Evolutionary conservation across 352 stramenopile species (phyloP).

Genomic region (Globisporangium apiculatum): DNA sequence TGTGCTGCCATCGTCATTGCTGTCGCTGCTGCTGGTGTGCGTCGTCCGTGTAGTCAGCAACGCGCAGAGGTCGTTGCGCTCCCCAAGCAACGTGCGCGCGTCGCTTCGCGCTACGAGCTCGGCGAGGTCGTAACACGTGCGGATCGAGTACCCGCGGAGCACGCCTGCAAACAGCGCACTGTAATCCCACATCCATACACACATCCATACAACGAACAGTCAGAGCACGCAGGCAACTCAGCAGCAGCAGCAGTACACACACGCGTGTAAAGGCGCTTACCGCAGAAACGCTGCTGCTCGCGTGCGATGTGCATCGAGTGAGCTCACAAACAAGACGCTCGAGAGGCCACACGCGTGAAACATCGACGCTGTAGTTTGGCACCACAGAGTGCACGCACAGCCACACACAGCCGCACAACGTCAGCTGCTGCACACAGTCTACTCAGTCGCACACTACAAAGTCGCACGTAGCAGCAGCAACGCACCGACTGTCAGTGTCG

Average conservation of each 20-base stretch:
- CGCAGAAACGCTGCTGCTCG: conserved; percentile 42
- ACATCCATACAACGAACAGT: not conserved
- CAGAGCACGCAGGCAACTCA: too few species aligned
- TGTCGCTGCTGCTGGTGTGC: too few species aligned
- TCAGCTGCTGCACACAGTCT: not conserved
- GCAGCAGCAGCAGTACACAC: conserved; percentile 1
- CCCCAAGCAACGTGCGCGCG: conserved; percentile 17
- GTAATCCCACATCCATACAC: conserved; percentile 2
- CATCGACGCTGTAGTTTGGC: conserved; percentile 25
- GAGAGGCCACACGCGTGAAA: conserved; percentile 35
- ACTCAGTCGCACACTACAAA: too few species aligned
- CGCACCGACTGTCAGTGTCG: not conserved
- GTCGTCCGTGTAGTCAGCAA: too few species aligned
- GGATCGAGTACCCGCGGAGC: conserved; percentile 28
- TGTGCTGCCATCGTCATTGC: too few species aligned
- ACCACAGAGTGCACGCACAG: too few species aligned
- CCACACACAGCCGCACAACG: too few species aligned
- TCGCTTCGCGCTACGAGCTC: conserved; percentile 40
- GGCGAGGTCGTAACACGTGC: conserved; percentile 30
- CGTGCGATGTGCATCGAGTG: conserved; percentile 22
- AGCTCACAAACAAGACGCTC: conserved; percentile 55
- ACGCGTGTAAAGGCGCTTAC: conserved; percentile 13
- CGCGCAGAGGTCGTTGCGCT: conserved; percentile 23
- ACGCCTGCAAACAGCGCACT: conserved; percentile 47
- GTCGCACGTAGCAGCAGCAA: not conserved